phyloP scores from a whole-genome alignment of 2,329 filamentous ascomycete genomes.

The Monosporascus cannonballus region DNA sequence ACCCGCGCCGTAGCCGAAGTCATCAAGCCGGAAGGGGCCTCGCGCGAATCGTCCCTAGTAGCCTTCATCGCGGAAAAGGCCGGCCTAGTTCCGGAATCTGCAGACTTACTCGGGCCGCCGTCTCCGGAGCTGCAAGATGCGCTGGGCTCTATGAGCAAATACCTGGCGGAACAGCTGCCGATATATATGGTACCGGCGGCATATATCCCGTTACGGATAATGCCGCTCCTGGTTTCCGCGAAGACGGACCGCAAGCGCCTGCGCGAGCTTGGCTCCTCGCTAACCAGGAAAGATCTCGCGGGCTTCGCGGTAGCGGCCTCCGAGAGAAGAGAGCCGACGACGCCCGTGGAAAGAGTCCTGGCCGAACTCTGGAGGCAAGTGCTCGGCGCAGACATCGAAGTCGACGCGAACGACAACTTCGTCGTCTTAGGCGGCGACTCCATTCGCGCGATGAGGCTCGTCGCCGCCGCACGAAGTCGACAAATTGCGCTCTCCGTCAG shows the following conservation, averaged over 20 bases:
- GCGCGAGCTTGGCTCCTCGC: constrained; percentile 35
- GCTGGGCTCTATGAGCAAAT: constrained; percentile 17
- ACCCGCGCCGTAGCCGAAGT: constrained; percentile 42
- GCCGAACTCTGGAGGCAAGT: constrained; percentile 32
- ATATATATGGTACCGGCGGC: constrained; percentile 43
- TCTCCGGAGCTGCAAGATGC: constrained; percentile 21
- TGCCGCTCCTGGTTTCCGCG: constrained; percentile 41
- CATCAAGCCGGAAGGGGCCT: constrained; percentile 35
- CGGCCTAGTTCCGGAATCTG: constrained; percentile 18
- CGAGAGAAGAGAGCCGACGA: constrained; percentile 30
- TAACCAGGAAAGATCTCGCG: constrained; percentile 35
- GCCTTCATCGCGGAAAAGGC: constrained; percentile 33
- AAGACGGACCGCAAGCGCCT: constrained; percentile 45
- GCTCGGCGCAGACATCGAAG: constrained; percentile 27
- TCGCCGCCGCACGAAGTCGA: constrained; percentile 34
- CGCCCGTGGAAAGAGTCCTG: constrained; percentile 31
- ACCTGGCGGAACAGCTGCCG: constrained; percentile 28
- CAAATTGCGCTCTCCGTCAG: constrained; percentile 37
- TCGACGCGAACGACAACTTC: constrained; percentile 26
- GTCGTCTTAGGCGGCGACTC: constrained; percentile 37
- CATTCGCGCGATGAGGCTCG: constrained; percentile 44
- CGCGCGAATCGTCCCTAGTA: constrained; percentile 37
- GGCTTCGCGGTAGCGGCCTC: constrained; percentile 24
- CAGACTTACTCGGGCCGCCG: constrained; percentile 19
- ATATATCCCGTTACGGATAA: constrained; percentile 38